Evolutionary conservation across 352 stramenopile genomes (phyloP).

Genomic region (Phytopythium ostracodes): DNA sequence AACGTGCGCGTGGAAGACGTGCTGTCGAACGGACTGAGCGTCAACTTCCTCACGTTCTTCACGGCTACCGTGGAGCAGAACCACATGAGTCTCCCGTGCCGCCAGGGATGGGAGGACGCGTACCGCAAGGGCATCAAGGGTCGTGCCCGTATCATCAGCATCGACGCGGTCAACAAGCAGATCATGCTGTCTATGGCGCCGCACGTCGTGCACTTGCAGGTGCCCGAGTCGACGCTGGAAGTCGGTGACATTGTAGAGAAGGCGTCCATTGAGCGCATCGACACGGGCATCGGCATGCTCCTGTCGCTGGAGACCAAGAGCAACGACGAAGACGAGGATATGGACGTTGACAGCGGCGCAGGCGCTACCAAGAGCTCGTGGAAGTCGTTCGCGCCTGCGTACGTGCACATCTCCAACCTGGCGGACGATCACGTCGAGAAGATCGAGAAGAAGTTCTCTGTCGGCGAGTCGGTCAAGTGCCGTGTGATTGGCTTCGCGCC

Average conservation of each 20-base stretch:
- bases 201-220: constrained; percentile 80
- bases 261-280: constrained; percentile 76
- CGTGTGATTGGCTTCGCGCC: constrained; percentile 83
- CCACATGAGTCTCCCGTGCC: constrained; percentile 84
- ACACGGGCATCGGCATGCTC: constrained; percentile 83
- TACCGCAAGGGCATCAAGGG: constrained; percentile 85
- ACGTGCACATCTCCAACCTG: constrained; percentile 88
- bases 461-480: constrained; percentile 56
- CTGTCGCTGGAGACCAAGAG: constrained; percentile 50
- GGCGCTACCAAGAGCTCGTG: constrained; percentile 47
- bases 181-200: constrained; percentile 84
- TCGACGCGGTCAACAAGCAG: constrained; percentile 70
- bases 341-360: constrained; percentile 42
- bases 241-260: constrained; percentile 74
- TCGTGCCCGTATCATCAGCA: constrained; percentile 79
- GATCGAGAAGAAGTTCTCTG: constrained; percentile 82
- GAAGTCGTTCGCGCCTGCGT: constrained; percentile 78
- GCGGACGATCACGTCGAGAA: constrained; percentile 82
- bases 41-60: constrained; percentile 90
- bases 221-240: constrained; percentile 42
- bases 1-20: constrained; percentile 91
- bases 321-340: constrained; percentile 41
- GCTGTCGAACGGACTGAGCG: constrained; percentile 75
- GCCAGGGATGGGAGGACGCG: constrained; percentile 64
- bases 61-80: constrained; percentile 85